Base-by-base conservation (phyloP, 2,329 filamentous ascomycete genomes). In the Ceratocystis eucalypticola region DNA sequence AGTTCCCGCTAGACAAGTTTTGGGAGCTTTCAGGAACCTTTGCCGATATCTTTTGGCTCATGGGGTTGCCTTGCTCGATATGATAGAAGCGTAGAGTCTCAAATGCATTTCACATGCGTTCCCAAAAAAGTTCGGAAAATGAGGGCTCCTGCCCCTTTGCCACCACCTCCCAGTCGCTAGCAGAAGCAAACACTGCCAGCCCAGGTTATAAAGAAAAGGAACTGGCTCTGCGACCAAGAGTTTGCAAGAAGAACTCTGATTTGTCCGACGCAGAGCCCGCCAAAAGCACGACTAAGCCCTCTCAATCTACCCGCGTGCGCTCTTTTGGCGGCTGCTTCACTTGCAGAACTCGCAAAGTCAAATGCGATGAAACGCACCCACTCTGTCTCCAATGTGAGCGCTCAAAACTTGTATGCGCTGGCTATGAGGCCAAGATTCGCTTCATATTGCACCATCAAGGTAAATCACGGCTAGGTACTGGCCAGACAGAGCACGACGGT, bases 241-340 rank as follows among this genome's bases (percentile, higher is more conserved):
- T 22, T 20, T 8, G 2, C 12, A 7, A n/a, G 6, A 57, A 33
- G 10, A 30, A 28, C 10, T 17, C 28, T 33, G 10, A 2, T 25
- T 6, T 4, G 28, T 33, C 10, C 17, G 25, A 6, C 5, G 10
- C 53, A 1, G n/a, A 0, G 4, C 17, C 28, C 15, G 3, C 22
- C 22, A 10, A 5, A 57, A 8, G 12, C 8, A 12, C 48, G 3
- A 3, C 53, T 57, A 15, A 17, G 12, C 28, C 12, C 53, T 17
- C 53, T 17, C 15, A 33, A 17, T n/a, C 66, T 8, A 57, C 62
- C 10, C 62, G 66, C 5, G 62, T 61, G 10, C 62, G 66, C 7
- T 67, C 66, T 1, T 67, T 67, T 55, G 66, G 66, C 1, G 66
- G 62, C 15, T 67, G 66, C 22, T 67, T 67, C 33, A 67, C 66